Evolutionary conservation across 208 protist genomes (phyloP).

Genomic region (Wallacemonas sp.): DNA sequence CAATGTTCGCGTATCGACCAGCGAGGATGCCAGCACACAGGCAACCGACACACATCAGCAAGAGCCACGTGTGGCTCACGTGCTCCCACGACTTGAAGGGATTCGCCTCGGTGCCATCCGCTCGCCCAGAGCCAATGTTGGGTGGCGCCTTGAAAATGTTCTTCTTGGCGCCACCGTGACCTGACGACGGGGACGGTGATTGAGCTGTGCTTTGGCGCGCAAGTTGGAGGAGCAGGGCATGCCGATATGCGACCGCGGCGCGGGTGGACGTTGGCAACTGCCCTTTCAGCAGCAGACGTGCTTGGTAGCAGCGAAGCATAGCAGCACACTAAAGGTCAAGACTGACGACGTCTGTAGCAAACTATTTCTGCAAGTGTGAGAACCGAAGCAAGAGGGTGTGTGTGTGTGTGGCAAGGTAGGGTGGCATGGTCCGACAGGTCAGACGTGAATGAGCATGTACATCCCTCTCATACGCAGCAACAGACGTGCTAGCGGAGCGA

Average conservation of each 20-base stretch:
- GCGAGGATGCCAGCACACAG: constrained; percentile 66
- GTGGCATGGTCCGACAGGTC: too few species aligned
- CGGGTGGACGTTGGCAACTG: not conserved
- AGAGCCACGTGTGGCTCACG: constrained; percentile 81
- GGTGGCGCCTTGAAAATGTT: constrained; percentile 46
- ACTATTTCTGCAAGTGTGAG: too few species aligned
- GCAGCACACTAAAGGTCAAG: not conserved
- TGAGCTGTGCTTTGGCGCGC: not conserved
- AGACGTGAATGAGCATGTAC: too few species aligned
- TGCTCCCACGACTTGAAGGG: constrained; percentile 90
- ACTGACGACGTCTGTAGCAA: too few species aligned
- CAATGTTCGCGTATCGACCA: constrained; percentile 69
- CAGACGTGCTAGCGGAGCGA: not conserved
- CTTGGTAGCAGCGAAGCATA: constrained; percentile 6
- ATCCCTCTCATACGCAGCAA: too few species aligned
- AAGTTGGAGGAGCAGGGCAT: not conserved
- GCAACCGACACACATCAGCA: constrained; percentile 81
- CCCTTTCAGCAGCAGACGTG: not conserved
- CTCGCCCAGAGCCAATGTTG: constrained; percentile 45
- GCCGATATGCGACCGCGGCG: not conserved
- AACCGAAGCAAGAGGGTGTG: too few species aligned
- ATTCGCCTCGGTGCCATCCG: constrained; percentile 56
- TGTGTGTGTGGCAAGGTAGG: too few species aligned
- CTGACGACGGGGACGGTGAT: not conserved
- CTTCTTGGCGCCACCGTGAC: not conserved